phyloP scores from a whole-genome alignment of 352 stramenopile species.

The Globisporangium middletonii region DNA sequence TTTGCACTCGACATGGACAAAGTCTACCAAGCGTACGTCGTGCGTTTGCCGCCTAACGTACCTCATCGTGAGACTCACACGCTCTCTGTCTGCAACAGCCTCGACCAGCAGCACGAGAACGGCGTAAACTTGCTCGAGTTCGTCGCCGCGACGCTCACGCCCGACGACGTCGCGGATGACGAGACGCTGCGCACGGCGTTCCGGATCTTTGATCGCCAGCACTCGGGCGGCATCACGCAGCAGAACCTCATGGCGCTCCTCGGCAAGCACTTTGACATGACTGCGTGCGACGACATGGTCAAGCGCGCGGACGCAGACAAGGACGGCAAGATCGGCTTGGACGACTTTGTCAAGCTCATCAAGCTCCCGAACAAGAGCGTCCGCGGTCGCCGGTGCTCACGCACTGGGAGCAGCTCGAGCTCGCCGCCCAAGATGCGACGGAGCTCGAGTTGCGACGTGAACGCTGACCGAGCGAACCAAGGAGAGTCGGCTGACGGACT shows the following conservation, averaged over 20 bases:
- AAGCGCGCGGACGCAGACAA: conserved; percentile 50
- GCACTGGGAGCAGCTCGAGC: background rate
- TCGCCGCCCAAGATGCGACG: background rate
- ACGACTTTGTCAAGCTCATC: conserved; percentile 71
- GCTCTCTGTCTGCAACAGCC: conserved; percentile 18
- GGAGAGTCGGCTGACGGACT: too few species aligned
- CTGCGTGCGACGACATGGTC: conserved; percentile 61
- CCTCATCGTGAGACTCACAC: background rate
- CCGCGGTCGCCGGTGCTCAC: too few species aligned
- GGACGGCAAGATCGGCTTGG: conserved; percentile 63
- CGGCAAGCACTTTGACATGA: conserved; percentile 51
- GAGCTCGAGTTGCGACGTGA: background rate
- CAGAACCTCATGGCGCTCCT: conserved; percentile 45
- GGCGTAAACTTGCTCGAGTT: conserved; percentile 78
- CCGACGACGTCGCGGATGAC: conserved; percentile 52
- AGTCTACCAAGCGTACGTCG: conserved; percentile 43
- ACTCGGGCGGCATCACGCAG: conserved; percentile 49
- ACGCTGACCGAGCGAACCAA: background rate
- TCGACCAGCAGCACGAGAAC: conserved; percentile 70
- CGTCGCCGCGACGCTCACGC: conserved; percentile 59
- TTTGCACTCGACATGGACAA: conserved; percentile 64
- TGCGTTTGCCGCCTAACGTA: background rate
- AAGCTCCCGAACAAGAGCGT: conserved; percentile 10
- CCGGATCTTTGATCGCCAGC: conserved; percentile 53
- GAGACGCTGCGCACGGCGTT: conserved; percentile 50